Evolutionary conservation across 2,329 filamentous ascomycete genomes (phyloP), one percentile per base, ranked within the genome.

Genomic region (Pseudogymnoascus sp.): DNA sequence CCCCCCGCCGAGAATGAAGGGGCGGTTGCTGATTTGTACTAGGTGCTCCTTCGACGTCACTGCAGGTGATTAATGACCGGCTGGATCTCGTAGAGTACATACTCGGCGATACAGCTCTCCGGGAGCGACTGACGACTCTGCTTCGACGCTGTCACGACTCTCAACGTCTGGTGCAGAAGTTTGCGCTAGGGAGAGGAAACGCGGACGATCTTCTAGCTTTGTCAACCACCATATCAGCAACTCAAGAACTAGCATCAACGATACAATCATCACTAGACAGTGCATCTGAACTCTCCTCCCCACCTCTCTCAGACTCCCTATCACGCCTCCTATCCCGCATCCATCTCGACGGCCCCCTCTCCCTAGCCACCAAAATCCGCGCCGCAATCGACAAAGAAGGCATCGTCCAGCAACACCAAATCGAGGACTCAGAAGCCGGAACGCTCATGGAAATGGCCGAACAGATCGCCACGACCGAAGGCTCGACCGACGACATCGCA

Each of bases 361-460:
- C 82, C 41, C 81, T 97, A 4, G 89, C 92, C 2, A 75, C 78
- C 20, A 82, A 81, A 20, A 96, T 99, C 62, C 76, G 82, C 58
- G 78, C 82, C 2, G 87, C 93, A 3, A 96, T 99, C 62, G 94
- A 99, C 69, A 94, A 97, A 74, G 92, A 97, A 65, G 90, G 92
- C 0, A 77, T 97, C n/a, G 80, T 86, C 14, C 85, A 90, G 66
- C 87, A 90, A 68, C 92, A 97, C 68, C 83, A 87, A 36, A 81
- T 87, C 1, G 86, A 94, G 67, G 86, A 93, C 63, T 85, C 82
- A 59, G 85, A 90, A 65, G 85, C 86, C 0, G 84, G 81, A 18
- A 83, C 87, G 63, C 85, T 94, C 68, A 83, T 89, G 22, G 83
- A 84, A 1, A 78, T 96, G 57, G 90, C 90, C 5, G 84, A 92